Evolutionary conservation across 2,329 filamentous ascomycete species (phyloP), one percentile per base, ranked within the genome.

Genomic region (Paradendryphiella salina): DNA sequence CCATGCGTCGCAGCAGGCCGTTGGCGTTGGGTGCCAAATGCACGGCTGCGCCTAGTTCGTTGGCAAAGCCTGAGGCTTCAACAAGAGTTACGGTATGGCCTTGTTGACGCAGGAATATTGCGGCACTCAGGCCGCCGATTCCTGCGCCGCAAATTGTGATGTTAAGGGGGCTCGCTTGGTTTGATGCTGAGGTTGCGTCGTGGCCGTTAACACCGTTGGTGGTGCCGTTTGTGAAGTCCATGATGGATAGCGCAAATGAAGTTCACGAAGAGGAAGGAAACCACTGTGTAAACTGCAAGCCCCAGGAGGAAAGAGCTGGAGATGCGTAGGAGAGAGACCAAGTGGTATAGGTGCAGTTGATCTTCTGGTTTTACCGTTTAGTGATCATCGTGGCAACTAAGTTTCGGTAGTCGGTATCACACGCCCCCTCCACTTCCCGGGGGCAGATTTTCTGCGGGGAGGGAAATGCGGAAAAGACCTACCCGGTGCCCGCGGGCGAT

Each of bases 11-110:
- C 3, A 87, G 71, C 2, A 86, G 67, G 0, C 82, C 81, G 64
- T 85, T 84, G 2, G 78, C 73, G 59, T 87, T 88, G 0, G 85
- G 83, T 0, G 81, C 79, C 4, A 87, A 65, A 60, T 86, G 83
- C n/a, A 87, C 77, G 0, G 84, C 84, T 3, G 84, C 83, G 0
- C 84, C 84, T 1, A 77, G 70, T 65, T 86, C 83, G 42, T 74
- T 79, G 13, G 79, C 78, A 28, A 85, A 79, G 1, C 73, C 72
- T 0, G 82, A 84, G 61, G 82, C 78, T 57, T 71, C 67, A 23
- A 69, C 52, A 4, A 70, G 45, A 5, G 63, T 67, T 2, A 69
- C 57, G 2, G 45, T 14, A 39, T 70, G 68, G 13, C 66, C 66
- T 45, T 66, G 59, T 48, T 78, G 76, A 6, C 82, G 76, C 0